Percentiles rank a stretch among this genome's conserved stretches.
These are phyloP conservation scores for Alnus glutinosa DNA, from an alignment of 306 rosid species.

Conservation along the genomic window DNA sequence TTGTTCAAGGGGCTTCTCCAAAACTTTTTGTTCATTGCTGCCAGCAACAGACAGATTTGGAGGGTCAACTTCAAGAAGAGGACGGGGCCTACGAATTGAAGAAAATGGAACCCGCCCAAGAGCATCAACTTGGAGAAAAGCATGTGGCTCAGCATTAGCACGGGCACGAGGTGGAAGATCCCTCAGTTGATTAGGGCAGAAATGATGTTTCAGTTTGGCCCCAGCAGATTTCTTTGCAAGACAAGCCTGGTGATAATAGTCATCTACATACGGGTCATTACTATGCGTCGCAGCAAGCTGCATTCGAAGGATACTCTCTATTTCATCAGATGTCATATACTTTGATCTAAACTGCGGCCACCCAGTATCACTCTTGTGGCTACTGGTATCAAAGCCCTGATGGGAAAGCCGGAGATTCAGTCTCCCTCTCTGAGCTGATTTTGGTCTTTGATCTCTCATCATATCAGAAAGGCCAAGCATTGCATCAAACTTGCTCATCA, in stretches of 20 bases:
- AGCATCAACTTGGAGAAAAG: slow-evolving; percentile 99
- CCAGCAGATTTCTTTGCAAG: slow-evolving; percentile 77
- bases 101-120: slow-evolving; percentile 98
- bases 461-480: slow-evolving; percentile 73
- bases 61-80: slow-evolving; percentile 95
- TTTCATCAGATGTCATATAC: slow-evolving; percentile 80
- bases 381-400: slow-evolving; percentile 62
- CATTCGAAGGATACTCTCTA: slow-evolving; percentile 87
- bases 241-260: slow-evolving; percentile 91
- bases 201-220: slow-evolving; percentile 85
- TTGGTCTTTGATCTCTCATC: slow-evolving; percentile 77
- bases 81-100: slow-evolving; percentile 98
- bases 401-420: slow-evolving; percentile 54
- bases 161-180: slow-evolving; percentile 84
- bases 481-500: slow-evolving; percentile 69
- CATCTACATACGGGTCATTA: slow-evolving; percentile 98
- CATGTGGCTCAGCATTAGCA: slow-evolving; percentile 83
- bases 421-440: slow-evolving; percentile 58
- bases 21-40: slow-evolving; percentile 60
- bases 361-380: slow-evolving; percentile 56
- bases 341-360: slow-evolving; percentile 87
- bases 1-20: slow-evolving; percentile 93
- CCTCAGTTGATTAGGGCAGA: slow-evolving; percentile 82
- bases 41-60: slow-evolving; percentile 59
- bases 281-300: slow-evolving; percentile 96